These are phyloP conservation scores for Eucommia ulmoides DNA, from an alignment of 257 asterid species.

Conservation along the genomic window DNA sequence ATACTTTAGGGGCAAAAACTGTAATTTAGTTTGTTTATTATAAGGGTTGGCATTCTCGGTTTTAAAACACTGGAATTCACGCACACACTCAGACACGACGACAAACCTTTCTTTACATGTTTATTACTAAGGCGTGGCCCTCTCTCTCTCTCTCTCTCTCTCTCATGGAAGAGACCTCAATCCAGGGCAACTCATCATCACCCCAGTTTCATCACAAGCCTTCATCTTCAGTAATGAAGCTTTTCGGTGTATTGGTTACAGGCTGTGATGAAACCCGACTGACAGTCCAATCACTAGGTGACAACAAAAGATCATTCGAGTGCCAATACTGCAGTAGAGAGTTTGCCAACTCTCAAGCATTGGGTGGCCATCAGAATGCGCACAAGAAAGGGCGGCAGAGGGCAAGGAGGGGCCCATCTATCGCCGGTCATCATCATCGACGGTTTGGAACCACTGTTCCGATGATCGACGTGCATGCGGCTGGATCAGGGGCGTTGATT, in stretches of 20 bases:
- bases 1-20: too few species aligned
- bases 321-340: constrained; percentile 54
- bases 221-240: constrained; percentile 22
- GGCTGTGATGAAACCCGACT: constrained; percentile 7
- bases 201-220: constrained; percentile 10
- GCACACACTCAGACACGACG: too few species aligned
- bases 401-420: constrained; percentile 34
- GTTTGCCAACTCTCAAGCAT: constrained; percentile 63
- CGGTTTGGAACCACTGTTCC: constrained; percentile 25
- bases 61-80: too few species aligned
- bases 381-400: constrained; percentile 80
- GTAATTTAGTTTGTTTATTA: too few species aligned
- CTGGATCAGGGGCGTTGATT: constrained; percentile 17
- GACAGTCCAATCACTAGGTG: constrained; percentile 6
- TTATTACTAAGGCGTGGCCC: too few species aligned
- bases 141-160: too few species aligned
- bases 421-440: constrained; percentile 14
- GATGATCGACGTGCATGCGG: constrained; percentile 33
- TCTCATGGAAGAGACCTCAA: too few species aligned
- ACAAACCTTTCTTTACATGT: too few species aligned
- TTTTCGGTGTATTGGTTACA: constrained; percentile 42
- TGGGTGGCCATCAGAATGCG: constrained; percentile 79
- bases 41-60: too few species aligned
- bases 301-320: constrained; percentile 36
- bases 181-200: constrained; percentile 10